phyloP scores from a whole-genome alignment of 148 eudicot genomes.

The Cornus suecica region DNA sequence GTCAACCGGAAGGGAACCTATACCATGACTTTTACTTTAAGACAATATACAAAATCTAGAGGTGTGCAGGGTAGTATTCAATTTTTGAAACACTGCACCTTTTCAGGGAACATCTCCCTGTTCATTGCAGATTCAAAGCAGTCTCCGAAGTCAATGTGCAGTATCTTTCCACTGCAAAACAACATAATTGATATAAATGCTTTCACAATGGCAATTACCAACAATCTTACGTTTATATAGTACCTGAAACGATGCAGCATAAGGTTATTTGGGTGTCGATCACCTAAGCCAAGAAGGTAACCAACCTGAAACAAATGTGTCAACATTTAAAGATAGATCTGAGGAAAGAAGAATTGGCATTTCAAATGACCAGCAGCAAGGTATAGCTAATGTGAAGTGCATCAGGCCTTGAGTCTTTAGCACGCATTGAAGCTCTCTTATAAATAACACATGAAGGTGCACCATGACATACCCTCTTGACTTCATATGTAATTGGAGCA shows the following conservation, averaged over 20 bases:
- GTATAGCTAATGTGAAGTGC: not conserved
- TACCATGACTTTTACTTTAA: constrained; percentile 12
- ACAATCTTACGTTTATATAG: constrained; percentile 10
- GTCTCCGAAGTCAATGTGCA: constrained; percentile 99
- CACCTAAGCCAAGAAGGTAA: constrained; percentile 97
- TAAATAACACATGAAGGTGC: no score
- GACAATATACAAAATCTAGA: not conserved
- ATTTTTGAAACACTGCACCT: constrained; percentile 35
- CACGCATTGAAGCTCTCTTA: no score
- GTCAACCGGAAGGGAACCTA: constrained; percentile 99
- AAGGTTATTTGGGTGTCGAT: constrained; percentile 99
- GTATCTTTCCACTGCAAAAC: constrained; percentile 81
- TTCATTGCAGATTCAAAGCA: constrained; percentile 99
- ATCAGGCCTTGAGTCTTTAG: not conserved
- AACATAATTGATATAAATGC: constrained; percentile 1
- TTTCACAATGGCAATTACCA: not conserved
- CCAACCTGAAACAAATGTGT: constrained; percentile 66
- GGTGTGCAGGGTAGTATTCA: not conserved
- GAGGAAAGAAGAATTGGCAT: not conserved
- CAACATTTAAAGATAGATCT: not conserved
- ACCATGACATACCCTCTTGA: no score
- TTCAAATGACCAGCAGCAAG: not conserved
- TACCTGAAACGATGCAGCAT: constrained; percentile 99
- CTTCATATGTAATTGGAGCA: no score
- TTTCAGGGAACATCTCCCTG: constrained; percentile 96